Base-by-base conservation (phyloP, 1,284 basidiomycete species). In the Malassezia arunalokei region DNA sequence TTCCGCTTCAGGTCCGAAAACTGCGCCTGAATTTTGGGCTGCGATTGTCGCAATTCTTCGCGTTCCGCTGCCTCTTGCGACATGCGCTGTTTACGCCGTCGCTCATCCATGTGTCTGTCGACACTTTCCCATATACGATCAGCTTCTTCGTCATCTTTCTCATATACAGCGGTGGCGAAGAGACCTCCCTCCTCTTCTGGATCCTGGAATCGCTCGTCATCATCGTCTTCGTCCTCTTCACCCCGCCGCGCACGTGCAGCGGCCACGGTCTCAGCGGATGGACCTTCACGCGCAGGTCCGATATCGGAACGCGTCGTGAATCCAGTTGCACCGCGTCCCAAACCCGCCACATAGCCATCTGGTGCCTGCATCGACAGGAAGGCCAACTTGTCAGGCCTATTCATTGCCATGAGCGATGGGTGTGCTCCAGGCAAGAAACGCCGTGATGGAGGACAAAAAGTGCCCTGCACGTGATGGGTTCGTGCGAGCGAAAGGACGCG, bases 281-380 rank as follows among this genome's bases (percentile, higher is more conserved):
- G 87, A 0, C 87, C 88, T 73, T 94, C 90, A 73, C 94, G 80
- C 4, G 92, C 92, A 43, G 92, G 94, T 73, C 92, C 92, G 61
- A 99, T 98, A 82, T 98, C 92, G 43, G 90, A 94, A 48, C 92
- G 85, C 7, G 91, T 98, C 0, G 92, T 98, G 76, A 98, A 98
- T 55, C 92, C 94, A 47, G 90, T 94, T 46, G 92, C 91, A 75
- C 71, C 68, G 28, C 71, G 59, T 11, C 70, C 70, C 8, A 73
- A 52, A 51, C 70, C 70, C 0, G 70, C 70, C 3, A 73, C 70
- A 51, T 73, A 73, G 47, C 65, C 65, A 33, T 67, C 56, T 7
- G 70, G 70, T 6, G 70, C 68, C 58, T 65, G 58, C 62, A 66
- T 66, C 24, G 55, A 53, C 14, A 70, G 49, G 59, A 70, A 66